Conservation (phyloP, 2,329 filamentous ascomycete genomes). For the Chaetomium strumarium region DNA sequence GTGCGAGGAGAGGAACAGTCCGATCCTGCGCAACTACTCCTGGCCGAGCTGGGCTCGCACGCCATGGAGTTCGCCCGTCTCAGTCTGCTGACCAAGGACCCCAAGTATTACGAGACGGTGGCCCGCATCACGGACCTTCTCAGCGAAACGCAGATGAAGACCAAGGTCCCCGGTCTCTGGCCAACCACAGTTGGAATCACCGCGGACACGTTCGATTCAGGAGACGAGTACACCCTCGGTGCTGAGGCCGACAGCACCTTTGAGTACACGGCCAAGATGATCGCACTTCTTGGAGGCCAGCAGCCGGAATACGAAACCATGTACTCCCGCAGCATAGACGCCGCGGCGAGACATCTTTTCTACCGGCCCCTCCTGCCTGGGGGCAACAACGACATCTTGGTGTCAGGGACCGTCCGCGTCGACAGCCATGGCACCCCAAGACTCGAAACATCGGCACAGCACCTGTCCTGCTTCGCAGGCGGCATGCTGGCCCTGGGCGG, state of each 20-base stretch:
- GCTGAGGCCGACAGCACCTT: conserved; percentile 36
- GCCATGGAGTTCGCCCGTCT: conserved; percentile 70
- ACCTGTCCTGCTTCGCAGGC: conserved; percentile 38
- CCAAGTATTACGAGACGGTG: conserved; percentile 55
- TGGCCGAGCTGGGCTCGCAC: conserved; percentile 55
- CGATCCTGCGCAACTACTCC: neutral
- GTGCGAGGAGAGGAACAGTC: conserved; percentile 35
- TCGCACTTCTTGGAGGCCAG: conserved; percentile 50
- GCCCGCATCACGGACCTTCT: neutral
- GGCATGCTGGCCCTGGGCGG: conserved; percentile 40
- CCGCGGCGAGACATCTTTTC: neutral
- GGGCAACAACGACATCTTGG: conserved; percentile 45
- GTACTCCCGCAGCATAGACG: conserved; percentile 8
- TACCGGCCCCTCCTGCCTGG: conserved; percentile 29
- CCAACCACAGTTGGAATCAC: conserved; percentile 55
- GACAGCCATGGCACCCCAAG: conserved; percentile 25
- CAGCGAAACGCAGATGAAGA: neutral
- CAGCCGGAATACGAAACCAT: conserved; percentile 31
- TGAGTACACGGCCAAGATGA: conserved; percentile 46
- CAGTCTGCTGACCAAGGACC: conserved; percentile 64
- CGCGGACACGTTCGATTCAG: conserved; percentile 38
- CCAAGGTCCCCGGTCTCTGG: conserved; percentile 58
- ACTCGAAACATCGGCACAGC: conserved; percentile 34
- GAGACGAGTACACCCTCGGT: conserved; percentile 29
- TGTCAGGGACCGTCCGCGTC: conserved; percentile 42